These are phyloP conservation scores for Albatrellus sp. DNA, from an alignment of 1,284 basidiomycete species.

Conservation along the genomic window DNA sequence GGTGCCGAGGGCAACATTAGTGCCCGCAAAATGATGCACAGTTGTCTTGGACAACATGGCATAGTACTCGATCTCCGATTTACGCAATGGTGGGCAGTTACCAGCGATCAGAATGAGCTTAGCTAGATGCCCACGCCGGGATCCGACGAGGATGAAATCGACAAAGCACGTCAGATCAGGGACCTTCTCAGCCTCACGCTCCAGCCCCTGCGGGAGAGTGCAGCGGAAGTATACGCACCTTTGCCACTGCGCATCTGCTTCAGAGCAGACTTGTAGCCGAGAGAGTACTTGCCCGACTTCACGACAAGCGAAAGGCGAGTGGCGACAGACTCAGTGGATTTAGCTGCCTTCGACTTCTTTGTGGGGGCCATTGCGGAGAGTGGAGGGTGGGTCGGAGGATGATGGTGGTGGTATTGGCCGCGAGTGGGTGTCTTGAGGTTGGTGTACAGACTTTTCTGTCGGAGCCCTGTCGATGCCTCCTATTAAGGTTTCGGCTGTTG, in stretches of 20 bases:
- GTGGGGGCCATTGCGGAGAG: conserved; percentile 70
- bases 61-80: conserved; percentile 99
- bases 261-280: conserved; percentile 95
- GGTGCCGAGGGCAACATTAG: conserved; percentile 96
- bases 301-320: conserved; percentile 94
- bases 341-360: conserved; percentile 89
- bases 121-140: conserved; percentile 40
- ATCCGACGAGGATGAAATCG: neutral
- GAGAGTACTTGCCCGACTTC: conserved; percentile 89
- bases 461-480: no score
- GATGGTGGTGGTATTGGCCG: neutral
- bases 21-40: conserved; percentile 94
- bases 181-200: conserved; percentile 96
- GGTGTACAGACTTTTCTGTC: neutral
- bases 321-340: conserved; percentile 91
- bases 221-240: conserved; percentile 50
- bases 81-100: conserved; percentile 98
- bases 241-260: conserved; percentile 98
- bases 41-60: conserved; percentile 98
- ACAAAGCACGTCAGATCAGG: conserved; percentile 47
- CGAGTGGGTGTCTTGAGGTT: neutral
- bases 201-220: conserved; percentile 70
- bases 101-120: conserved; percentile 98
- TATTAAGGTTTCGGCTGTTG: conserved; percentile 11
- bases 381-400: conserved; percentile 15